A percentile compares a stretch with the other conserved stretches of the same genome.
Conservation (phyloP, 495 filamentous ascomycete species). For the Penicillium cataractarum region DNA sequence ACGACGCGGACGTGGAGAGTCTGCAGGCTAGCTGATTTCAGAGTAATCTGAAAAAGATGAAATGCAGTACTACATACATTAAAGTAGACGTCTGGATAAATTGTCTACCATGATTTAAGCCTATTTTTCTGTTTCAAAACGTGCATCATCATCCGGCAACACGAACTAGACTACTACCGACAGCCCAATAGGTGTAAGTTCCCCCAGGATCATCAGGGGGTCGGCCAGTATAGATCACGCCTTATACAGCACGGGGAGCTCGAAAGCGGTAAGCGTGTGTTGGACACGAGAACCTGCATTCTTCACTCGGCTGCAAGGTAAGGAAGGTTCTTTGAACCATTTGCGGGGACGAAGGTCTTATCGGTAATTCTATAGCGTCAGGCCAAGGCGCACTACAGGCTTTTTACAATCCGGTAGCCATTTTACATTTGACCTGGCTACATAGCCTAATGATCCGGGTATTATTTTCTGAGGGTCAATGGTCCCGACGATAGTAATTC, state of each 20-base stretch:
- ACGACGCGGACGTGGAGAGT: conserved; percentile 11
- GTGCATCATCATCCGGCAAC: too few species aligned
- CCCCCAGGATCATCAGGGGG: conserved; percentile 1
- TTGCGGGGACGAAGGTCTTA: background rate
- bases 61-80: background rate
- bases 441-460: conserved; percentile 18
- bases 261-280: conserved; percentile 7
- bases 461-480: background rate
- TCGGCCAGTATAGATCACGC: background rate
- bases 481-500: background rate
- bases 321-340: background rate
- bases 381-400: background rate
- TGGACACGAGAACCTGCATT: conserved; percentile 7
- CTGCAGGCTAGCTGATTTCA: conserved; percentile 12
- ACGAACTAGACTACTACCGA: background rate
- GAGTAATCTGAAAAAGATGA: background rate
- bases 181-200: background rate
- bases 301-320: conserved; percentile 14
- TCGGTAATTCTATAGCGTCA: background rate
- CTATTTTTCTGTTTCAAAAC: too few species aligned
- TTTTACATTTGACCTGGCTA: background rate
- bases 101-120: background rate
- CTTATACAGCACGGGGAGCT: conserved; percentile 10
- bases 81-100: background rate
- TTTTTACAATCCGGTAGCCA: background rate